Evolutionary conservation across 2,329 filamentous ascomycete genomes (phyloP).

Genomic region (Exophiala spinifera): DNA sequence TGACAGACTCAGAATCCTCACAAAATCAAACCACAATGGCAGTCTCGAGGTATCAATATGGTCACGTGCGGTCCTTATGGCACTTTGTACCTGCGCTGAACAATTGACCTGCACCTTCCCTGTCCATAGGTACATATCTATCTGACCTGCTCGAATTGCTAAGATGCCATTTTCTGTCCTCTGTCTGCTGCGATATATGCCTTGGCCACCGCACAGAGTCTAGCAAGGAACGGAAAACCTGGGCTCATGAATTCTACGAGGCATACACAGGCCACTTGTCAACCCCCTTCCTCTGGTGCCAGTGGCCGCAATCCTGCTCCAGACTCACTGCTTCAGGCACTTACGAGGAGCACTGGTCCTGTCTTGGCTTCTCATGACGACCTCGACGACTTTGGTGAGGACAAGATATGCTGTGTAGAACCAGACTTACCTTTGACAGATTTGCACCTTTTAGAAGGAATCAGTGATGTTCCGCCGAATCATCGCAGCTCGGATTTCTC

Average conservation of each 20-base stretch:
- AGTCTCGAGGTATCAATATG: background rate
- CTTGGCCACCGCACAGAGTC: background rate
- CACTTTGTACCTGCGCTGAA: background rate
- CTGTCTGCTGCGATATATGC: background rate
- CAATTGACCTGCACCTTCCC: background rate
- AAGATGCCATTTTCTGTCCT: background rate
- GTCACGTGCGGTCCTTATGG: background rate
- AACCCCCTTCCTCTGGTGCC: too few relatives aligned
- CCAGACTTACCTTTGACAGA: constrained; percentile 16
- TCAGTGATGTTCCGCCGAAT: background rate
- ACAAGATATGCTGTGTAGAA: background rate
- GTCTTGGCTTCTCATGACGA: constrained; percentile 8
- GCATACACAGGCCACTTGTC: too few relatives aligned
- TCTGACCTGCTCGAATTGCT: background rate
- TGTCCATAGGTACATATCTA: too few relatives aligned
- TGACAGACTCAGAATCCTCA: background rate
- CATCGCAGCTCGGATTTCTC: background rate
- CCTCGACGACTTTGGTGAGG: constrained; percentile 27
- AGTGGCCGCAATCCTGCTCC: too few relatives aligned
- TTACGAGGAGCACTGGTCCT: background rate
- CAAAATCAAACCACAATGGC: background rate
- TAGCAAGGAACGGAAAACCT: too few relatives aligned
- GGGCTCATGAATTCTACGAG: too few relatives aligned
- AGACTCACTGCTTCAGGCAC: too few relatives aligned
- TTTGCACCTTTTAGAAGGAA: constrained; percentile 17